Conservation (phyloP, 2,329 filamentous ascomycete species). For the Setomelanomma holmii region DNA sequence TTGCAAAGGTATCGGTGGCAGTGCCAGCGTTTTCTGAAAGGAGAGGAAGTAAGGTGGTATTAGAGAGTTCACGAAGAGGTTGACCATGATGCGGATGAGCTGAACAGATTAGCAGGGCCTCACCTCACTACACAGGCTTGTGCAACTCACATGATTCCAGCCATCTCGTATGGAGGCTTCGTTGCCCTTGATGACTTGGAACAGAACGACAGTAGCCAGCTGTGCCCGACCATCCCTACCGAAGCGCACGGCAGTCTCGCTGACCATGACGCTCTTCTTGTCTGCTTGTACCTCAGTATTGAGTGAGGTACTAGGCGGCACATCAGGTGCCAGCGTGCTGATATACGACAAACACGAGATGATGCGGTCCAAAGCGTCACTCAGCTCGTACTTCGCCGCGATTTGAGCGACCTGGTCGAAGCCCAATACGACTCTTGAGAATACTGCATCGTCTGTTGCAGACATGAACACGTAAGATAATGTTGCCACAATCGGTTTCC, state of each 20-base stretch:
- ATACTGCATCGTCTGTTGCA: constrained; percentile 94
- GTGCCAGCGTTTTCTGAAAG: constrained; percentile 70
- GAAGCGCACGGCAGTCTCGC: constrained; percentile 94
- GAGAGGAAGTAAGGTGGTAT: constrained; percentile 79
- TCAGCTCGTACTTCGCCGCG: constrained; percentile 81
- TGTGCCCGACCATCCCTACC: constrained; percentile 93
- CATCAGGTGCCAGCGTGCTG: constrained; percentile 80
- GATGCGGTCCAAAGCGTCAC: constrained; percentile 90
- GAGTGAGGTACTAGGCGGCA: constrained; percentile 79
- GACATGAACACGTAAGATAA: constrained; percentile 99
- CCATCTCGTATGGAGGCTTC: constrained; percentile 77
- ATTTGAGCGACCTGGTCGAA: constrained; percentile 97
- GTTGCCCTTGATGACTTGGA: constrained; percentile 86
- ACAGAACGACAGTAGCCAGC: constrained; percentile 91
- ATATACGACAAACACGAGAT: constrained; percentile 90
- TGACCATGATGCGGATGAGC: constrained; percentile 90
- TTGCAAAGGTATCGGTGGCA: constrained; percentile 86
- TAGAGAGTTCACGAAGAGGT: constrained; percentile 94
- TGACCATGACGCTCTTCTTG: constrained; percentile 96
- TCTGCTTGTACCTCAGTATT: constrained; percentile 96
- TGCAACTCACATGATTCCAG: constrained; percentile 75
- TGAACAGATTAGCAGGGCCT: constrained; percentile 62
- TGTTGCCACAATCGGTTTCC: constrained; percentile 93
- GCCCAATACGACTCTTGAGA: constrained; percentile 88
- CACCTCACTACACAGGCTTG: no score